Evolutionary conservation across 176 grass and related monocot species (phyloP).

Genomic region (Triticum aestivum): IWGSC_CS_RefSeq_v2.1 NC_057811.1:380817959-380818458

Average conservation of each 20-base stretch:
- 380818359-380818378: neutral
- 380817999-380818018: slow-evolving; percentile 66
- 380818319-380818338: slow-evolving; percentile 2
- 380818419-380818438: neutral
- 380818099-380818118: slow-evolving; percentile 98
- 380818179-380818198: neutral
- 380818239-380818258: neutral
- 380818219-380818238: neutral
- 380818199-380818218: neutral
- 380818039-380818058: slow-evolving; percentile 98
- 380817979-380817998: slow-evolving; percentile 81
- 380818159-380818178: neutral
- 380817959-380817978: slow-evolving; percentile 69
- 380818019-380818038: slow-evolving; percentile 88
- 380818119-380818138: slow-evolving; percentile 99
- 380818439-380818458: neutral
- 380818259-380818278: slow-evolving; percentile 14
- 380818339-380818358: neutral
- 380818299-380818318: slow-evolving; percentile 8
- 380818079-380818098: slow-evolving; percentile 98
- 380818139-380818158: slow-evolving; percentile 19
- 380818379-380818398: neutral
- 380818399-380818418: neutral
- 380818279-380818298: slow-evolving; percentile 11
- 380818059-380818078: slow-evolving; percentile 94